A percentile compares a stretch with the other conserved stretches of the same genome.
These are phyloP conservation scores for Aspergillus luchuensis DNA, from an alignment of 2,329 filamentous ascomycete genomes.

Conservation along the genomic window DNA sequence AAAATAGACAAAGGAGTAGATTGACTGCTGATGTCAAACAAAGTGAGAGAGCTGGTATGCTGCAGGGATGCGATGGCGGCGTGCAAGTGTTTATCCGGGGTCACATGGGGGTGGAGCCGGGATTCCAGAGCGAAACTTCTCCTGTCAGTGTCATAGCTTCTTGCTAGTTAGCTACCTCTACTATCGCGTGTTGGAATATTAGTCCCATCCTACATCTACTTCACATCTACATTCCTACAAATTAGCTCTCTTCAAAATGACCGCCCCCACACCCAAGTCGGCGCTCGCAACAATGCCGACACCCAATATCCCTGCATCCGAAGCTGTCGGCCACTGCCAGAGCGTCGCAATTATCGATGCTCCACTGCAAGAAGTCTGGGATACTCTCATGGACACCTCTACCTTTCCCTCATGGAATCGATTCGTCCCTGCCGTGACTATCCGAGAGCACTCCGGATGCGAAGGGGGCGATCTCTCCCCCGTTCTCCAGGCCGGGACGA, in stretches of 20 bases:
- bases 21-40: too few relatives aligned
- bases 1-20: too few relatives aligned
- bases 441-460: constrained; percentile 43
- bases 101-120: background rate
- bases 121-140: background rate
- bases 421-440: constrained; percentile 49
- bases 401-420: constrained; percentile 52
- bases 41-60: too few relatives aligned
- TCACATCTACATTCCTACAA: background rate
- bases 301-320: constrained; percentile 33
- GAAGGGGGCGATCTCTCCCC: constrained; percentile 22
- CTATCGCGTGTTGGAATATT: background rate
- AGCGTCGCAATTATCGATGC: constrained; percentile 44
- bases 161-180: background rate
- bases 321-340: constrained; percentile 34
- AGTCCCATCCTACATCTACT: background rate
- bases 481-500: constrained; percentile 42
- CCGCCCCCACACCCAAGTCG: constrained; percentile 5
- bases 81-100: background rate
- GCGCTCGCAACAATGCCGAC: constrained; percentile 9
- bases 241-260: constrained; percentile 10
- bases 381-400: constrained; percentile 47
- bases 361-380: constrained; percentile 46
- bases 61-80: background rate
- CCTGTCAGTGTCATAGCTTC: background rate